Base-by-base conservation (phyloP, 2,329 filamentous ascomycete genomes). In the Clonostachys rhizophaga region DNA sequence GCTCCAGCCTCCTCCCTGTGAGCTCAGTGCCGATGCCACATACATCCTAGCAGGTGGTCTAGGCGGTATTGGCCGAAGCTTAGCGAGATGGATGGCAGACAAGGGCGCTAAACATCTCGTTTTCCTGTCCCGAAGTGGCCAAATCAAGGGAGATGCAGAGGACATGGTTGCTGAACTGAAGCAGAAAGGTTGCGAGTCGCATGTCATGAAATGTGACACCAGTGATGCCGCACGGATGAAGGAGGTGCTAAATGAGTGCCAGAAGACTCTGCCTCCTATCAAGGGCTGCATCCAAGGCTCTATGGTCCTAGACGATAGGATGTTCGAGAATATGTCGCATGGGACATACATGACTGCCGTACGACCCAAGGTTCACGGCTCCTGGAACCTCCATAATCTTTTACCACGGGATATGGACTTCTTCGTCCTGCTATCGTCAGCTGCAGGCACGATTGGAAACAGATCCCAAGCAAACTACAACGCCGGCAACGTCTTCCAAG, bases 381-480 rank as follows among this genome's bases (percentile, higher is more conserved):
- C 53, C 5, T 55, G 50, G 53, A 65, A 69, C 47, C 52, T 70
- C 18, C 47, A 48, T 36, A 17, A 46, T 33, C 13, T 37, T 8
- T 37, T 49, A 12, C 43, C 43, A 1, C 14, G 34, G 16, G 35
- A 42, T n/a, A n/a, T 49, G 18, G 47, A 49, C 34, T 64, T 65
- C 47, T 77, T 79, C 54, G 54, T 81, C 40, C 71, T 80, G 34
- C 65, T 82, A 14, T 76, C 78, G 17, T 79, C 75, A 34, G 70
- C 77, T 1, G 70, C 76, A 0, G 76, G 76, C 34, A 64, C 82
- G 9, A 76, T 81, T 43, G 80, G 80, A 33, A 81, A 75, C 52
- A 71, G 74, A 6, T 76, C 77, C 1, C 80, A 83, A 49, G 71
- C 76, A 13, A 81, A 80, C 58, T 83, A 83, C 50, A 72, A 76